phyloP scores from a whole-genome alignment of 1,139 yeast species.

The Candida gigantensis region DNA sequence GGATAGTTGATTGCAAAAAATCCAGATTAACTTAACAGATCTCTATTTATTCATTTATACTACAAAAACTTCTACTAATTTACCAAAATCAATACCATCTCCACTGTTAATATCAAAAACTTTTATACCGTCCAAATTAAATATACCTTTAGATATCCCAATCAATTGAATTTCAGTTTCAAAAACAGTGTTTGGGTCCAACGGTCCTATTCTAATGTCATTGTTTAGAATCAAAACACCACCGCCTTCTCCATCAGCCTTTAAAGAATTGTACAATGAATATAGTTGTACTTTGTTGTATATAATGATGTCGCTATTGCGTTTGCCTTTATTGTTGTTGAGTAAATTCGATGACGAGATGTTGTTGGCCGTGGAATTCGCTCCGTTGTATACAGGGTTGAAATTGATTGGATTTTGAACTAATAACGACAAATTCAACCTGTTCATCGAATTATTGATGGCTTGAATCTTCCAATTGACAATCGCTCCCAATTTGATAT shows the following conservation, averaged over 20 bases:
- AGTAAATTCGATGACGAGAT: conserved; percentile 12
- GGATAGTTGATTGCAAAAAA: no score
- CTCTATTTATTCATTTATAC: no score
- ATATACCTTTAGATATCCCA: conserved; percentile 67
- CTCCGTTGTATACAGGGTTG: conserved; percentile 18
- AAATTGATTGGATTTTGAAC: conserved; percentile 32
- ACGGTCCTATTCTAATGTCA: conserved; percentile 63
- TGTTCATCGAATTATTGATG: conserved; percentile 53
- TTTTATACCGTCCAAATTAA: conserved; percentile 63
- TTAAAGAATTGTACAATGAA: conserved; percentile 37
- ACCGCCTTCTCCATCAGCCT: conserved; percentile 27
- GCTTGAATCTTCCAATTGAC: conserved; percentile 70
- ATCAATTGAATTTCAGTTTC: conserved; percentile 63
- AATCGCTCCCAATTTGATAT: conserved; percentile 59
- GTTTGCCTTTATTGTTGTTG: conserved; percentile 4
- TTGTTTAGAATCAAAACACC: conserved; percentile 65
- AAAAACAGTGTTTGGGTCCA: conserved; percentile 62
- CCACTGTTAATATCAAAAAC: conserved; percentile 66
- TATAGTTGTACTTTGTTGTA: conserved; percentile 28
- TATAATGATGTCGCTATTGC: conserved; percentile 18
- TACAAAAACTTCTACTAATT: conserved; percentile 69
- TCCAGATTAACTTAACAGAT: no score
- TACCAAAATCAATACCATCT: conserved; percentile 72
- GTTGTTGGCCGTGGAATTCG: conserved; percentile 12
- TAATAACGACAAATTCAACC: conserved; percentile 47